Evolutionary conservation across 495 filamentous ascomycete genomes (phyloP).

Genomic region (Neurospora africana): DNA sequence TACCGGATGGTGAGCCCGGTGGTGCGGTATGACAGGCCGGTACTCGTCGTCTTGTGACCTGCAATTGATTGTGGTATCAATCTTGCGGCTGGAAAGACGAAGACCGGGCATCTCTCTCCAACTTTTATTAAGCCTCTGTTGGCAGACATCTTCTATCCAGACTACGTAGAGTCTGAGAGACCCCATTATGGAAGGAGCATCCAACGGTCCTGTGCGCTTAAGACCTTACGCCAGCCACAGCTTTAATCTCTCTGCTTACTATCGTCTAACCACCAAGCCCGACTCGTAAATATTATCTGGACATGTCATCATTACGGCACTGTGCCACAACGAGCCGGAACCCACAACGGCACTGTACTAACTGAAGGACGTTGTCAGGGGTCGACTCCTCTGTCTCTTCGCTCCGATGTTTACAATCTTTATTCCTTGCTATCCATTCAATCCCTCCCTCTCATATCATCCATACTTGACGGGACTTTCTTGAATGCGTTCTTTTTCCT

Average conservation of each 20-base stretch:
- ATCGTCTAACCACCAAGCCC: background rate
- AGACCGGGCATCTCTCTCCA: background rate
- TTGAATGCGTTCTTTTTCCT: background rate
- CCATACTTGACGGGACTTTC: no score
- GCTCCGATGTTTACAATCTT: background rate
- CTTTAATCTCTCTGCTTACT: background rate
- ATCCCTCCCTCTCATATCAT: background rate
- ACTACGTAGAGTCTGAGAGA: background rate
- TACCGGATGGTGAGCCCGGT: background rate
- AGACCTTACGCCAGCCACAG: background rate
- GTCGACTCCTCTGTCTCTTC: background rate
- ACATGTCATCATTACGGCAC: background rate
- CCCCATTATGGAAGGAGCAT: background rate
- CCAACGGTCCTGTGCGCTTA: background rate
- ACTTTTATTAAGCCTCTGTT: background rate
- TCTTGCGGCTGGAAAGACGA: background rate
- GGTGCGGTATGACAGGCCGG: background rate
- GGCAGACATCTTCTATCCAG: background rate
- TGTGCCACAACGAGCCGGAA: background rate
- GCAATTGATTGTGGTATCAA: background rate
- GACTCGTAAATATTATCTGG: background rate
- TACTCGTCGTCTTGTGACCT: background rate
- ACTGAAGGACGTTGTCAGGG: background rate
- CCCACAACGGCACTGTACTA: background rate
- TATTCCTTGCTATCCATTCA: background rate